phyloP scores from a whole-genome alignment of 2,329 filamentous ascomycete species.

The Calonectria honghensis region DNA sequence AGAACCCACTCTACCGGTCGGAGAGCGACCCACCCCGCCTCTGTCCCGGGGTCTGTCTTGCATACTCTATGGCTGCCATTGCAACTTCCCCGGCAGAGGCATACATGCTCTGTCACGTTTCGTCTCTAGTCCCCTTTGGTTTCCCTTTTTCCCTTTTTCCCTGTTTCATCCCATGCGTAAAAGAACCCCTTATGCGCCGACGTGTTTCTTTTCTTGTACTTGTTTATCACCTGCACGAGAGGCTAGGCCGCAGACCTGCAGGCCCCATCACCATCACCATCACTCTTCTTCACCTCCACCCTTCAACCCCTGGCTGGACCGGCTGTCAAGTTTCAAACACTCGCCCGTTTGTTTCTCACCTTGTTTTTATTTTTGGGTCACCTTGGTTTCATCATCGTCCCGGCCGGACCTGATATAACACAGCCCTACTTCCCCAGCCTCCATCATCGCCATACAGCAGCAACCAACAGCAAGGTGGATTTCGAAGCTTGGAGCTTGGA shows the following conservation, averaged over 20 bases:
- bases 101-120: slow-evolving; percentile 17
- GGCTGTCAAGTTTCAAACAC: slow-evolving; percentile 33
- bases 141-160: slow-evolving; percentile 13
- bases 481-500: background rate
- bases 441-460: background rate
- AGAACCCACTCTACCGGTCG: slow-evolving; percentile 7
- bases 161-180: slow-evolving; percentile 17
- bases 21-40: slow-evolving; percentile 2
- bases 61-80: slow-evolving; percentile 17
- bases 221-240: background rate
- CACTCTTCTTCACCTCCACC: background rate
- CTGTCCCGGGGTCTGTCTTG: slow-evolving; percentile 1
- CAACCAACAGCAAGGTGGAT: slow-evolving; percentile 4
- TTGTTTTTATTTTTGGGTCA: slow-evolving; percentile 32
- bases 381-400: slow-evolving; percentile 16
- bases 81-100: slow-evolving; percentile 12
- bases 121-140: slow-evolving; percentile 9
- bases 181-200: slow-evolving; percentile 11
- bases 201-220: slow-evolving; percentile 2
- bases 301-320: slow-evolving; percentile 1
- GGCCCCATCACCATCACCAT: slow-evolving; percentile 1
- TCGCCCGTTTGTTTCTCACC: slow-evolving; percentile 14
- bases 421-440: slow-evolving; percentile 13
- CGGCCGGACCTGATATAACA: slow-evolving; percentile 15
- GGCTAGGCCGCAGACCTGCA: slow-evolving; percentile 14